Evolutionary conservation across 768 basidiomycete genomes (phyloP).

Genomic region (Asterophora parasitica): DNA sequence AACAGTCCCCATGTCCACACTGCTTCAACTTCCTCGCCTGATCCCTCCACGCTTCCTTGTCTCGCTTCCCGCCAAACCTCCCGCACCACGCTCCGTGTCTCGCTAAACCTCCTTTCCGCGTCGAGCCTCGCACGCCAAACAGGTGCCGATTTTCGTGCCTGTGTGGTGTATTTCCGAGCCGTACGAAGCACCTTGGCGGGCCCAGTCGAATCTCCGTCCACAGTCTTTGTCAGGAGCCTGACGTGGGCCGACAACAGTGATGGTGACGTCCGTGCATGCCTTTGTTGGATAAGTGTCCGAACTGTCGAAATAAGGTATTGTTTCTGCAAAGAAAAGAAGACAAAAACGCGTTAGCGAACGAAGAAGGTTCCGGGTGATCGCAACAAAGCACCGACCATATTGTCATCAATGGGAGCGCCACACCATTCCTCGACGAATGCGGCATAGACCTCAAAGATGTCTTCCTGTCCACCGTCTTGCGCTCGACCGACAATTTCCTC

Average conservation of each 20-base stretch:
- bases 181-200: constrained; percentile 33
- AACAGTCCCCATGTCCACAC: constrained; percentile 57
- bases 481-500: constrained; percentile 31
- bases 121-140: constrained; percentile 54
- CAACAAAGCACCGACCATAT: constrained; percentile 37
- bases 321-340: constrained; percentile 37
- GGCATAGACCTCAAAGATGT: constrained; percentile 34
- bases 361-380: not conserved
- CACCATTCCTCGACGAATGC: constrained; percentile 54
- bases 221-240: constrained; percentile 20
- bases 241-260: constrained; percentile 29
- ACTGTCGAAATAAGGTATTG: constrained; percentile 48
- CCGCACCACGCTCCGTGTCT: constrained; percentile 19
- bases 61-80: constrained; percentile 45
- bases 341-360: constrained; percentile 7
- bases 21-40: constrained; percentile 27
- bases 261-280: constrained; percentile 20
- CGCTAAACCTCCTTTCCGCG: constrained; percentile 30
- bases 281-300: constrained; percentile 25
- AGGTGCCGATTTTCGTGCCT: constrained; percentile 29
- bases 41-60: constrained; percentile 22
- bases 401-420: constrained; percentile 38
- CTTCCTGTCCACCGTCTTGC: constrained; percentile 19
- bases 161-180: constrained; percentile 43
- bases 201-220: constrained; percentile 3